Percentiles rank a stretch among this genome's conserved stretches.
Evolutionary conservation across 1,139 yeast genomes (phyloP).

Genomic region (Blastobotrys elegans): DNA sequence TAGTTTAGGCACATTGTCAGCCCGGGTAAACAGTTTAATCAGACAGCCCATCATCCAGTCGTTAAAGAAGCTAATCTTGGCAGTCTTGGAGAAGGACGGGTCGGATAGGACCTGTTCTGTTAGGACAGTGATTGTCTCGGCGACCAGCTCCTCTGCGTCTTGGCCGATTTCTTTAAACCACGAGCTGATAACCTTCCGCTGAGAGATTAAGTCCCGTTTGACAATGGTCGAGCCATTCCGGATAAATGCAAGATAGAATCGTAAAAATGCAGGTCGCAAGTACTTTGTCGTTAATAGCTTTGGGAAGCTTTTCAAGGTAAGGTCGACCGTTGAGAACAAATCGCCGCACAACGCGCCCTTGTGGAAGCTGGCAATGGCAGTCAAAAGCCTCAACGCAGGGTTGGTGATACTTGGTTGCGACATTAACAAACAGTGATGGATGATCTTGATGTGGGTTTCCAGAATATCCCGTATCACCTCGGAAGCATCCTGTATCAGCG

Average conservation of each 20-base stretch:
- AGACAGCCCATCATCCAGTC: conserved; percentile 67
- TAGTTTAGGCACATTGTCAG: conserved; percentile 31
- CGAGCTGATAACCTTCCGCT: conserved; percentile 53
- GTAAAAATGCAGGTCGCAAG: conserved; percentile 54
- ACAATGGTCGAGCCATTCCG: conserved; percentile 45
- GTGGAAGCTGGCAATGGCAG: conserved; percentile 46
- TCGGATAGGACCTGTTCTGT: conserved; percentile 54
- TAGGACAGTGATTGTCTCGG: conserved; percentile 44
- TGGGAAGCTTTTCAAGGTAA: conserved; percentile 56
- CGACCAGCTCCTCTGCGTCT: conserved; percentile 48
- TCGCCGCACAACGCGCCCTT: conserved; percentile 50
- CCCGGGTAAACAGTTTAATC: conserved; percentile 46
- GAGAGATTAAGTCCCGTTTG: conserved; percentile 58
- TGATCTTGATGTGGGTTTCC: conserved; percentile 51
- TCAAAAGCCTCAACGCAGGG: conserved; percentile 54
- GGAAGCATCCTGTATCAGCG: conserved; percentile 28
- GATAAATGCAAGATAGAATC: conserved; percentile 56
- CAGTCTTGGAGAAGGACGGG: conserved; percentile 54
- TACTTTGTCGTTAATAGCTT: conserved; percentile 47
- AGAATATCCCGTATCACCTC: conserved; percentile 49
- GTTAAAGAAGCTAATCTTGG: conserved; percentile 72
- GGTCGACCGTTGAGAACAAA: conserved; percentile 62
- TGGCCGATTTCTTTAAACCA: conserved; percentile 60
- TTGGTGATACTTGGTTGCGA: conserved; percentile 56
- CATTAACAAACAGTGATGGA: conserved; percentile 64